A percentile compares a stretch with the other conserved stretches of the same genome.
These are phyloP conservation scores for Dioscorea cayenensis DNA, from an alignment of 116 monocot genomes.

Conservation along the genomic window DNA sequence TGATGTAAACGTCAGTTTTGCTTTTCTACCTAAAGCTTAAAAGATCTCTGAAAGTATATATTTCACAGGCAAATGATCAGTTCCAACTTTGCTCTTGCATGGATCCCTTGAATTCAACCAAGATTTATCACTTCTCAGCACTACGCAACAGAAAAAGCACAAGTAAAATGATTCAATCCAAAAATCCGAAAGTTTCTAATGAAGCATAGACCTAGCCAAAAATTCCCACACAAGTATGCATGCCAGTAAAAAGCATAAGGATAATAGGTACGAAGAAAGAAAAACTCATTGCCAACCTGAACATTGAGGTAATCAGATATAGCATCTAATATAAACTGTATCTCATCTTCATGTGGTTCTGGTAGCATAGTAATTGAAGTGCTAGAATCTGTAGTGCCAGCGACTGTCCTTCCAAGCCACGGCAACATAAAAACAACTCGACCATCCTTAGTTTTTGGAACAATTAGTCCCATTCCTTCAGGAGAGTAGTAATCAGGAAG, in stretches of 20 bases:
- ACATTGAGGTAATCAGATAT: slow-evolving; percentile 91
- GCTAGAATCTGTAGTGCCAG: slow-evolving; percentile 95
- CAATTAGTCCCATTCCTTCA: slow-evolving; percentile 98
- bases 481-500: slow-evolving; percentile 99
- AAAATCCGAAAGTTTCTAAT: too few relatives aligned
- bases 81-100: too few relatives aligned
- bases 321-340: slow-evolving; percentile 95
- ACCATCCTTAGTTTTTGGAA: slow-evolving; percentile 98
- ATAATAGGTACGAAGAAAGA: neutral
- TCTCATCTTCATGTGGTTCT: slow-evolving; percentile 98
- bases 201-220: too few relatives aligned
- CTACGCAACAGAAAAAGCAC: too few relatives aligned
- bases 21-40: too few relatives aligned
- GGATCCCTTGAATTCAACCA: too few relatives aligned
- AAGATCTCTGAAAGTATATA: too few relatives aligned
- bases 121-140: too few relatives aligned
- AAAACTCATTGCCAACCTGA: slow-evolving; percentile 44
- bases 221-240: too few relatives aligned
- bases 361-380: slow-evolving; percentile 87
- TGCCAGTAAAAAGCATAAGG: neutral
- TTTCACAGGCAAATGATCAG: too few relatives aligned
- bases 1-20: too few relatives aligned
- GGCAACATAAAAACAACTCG: slow-evolving; percentile 96
- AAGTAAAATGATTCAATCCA: too few relatives aligned
- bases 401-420: slow-evolving; percentile 94